Percentiles rank a stretch among this genome's conserved stretches.
These are phyloP conservation scores for Ganoderma leucocontextum DNA, from an alignment of 1,284 basidiomycete genomes.

Conservation along the genomic window DNA sequence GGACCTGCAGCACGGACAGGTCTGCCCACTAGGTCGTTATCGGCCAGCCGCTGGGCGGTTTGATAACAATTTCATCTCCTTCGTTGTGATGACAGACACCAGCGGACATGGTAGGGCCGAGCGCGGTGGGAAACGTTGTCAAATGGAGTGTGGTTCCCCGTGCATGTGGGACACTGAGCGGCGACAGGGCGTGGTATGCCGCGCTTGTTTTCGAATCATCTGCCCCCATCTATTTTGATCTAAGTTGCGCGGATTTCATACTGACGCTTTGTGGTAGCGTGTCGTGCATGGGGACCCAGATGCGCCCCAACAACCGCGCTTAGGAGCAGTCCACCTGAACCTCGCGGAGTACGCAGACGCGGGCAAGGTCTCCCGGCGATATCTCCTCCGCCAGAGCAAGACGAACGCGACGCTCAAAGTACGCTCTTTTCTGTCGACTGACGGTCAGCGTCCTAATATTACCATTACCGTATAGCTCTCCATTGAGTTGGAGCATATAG, in stretches of 20 bases:
- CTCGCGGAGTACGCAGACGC: constrained; percentile 78
- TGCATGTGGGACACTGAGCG: not conserved
- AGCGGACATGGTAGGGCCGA: not conserved
- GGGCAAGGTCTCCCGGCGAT: constrained; percentile 71
- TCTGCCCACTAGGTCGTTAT: constrained; percentile 6
- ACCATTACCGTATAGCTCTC: constrained; percentile 54
- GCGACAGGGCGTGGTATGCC: constrained; percentile 6
- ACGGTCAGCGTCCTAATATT: not conserved
- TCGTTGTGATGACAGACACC: not conserved
- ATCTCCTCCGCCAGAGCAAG: constrained; percentile 78
- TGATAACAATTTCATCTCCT: constrained; percentile 12
- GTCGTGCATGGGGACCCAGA: constrained; percentile 61
- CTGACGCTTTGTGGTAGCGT: constrained; percentile 42
- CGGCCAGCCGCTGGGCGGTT: constrained; percentile 5
- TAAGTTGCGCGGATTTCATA: not conserved
- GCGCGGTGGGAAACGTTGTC: constrained; percentile 10
- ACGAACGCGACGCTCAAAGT: constrained; percentile 83
- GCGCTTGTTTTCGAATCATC: not conserved
- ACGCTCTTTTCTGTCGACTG: not conserved
- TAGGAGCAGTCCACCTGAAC: constrained; percentile 75
- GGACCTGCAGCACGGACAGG: not conserved
- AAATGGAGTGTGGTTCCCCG: not conserved
- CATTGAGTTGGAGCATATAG: constrained; percentile 64
- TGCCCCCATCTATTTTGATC: not conserved
- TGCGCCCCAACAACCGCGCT: constrained; percentile 60